These are phyloP conservation scores for Schizochytrium sp. DNA, from an alignment of 108 stramenopile genomes.

Conservation along the genomic window DNA sequence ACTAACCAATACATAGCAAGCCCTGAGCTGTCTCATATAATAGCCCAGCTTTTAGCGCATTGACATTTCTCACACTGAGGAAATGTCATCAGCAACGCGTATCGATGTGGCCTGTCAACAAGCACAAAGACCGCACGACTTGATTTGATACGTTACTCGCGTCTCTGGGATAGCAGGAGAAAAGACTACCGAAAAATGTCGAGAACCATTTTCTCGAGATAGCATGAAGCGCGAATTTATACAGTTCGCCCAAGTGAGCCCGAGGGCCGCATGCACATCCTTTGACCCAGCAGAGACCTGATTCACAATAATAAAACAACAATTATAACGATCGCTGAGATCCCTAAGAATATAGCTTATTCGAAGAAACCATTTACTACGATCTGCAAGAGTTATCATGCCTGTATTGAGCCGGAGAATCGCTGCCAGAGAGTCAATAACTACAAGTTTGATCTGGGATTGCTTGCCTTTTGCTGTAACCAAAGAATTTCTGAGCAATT, in stretches of 20 bases:
- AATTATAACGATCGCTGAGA: neutral
- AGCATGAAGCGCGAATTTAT: constrained; percentile 42
- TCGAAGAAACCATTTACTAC: constrained; percentile 24
- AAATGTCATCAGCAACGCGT: too few species aligned
- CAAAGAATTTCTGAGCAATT: neutral
- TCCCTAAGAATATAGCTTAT: neutral
- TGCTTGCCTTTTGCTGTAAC: neutral
- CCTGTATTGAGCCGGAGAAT: neutral
- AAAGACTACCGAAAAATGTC: constrained; percentile 1
- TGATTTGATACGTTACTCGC: neutral
- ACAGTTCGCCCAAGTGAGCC: constrained; percentile 39
- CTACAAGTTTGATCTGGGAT: neutral
- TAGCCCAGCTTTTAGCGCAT: too few species aligned
- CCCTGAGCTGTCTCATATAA: too few species aligned
- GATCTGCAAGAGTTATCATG: neutral
- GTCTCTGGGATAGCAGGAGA: constrained; percentile 6
- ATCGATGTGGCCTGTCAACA: neutral
- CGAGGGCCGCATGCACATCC: constrained; percentile 9
- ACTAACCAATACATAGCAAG: too few species aligned
- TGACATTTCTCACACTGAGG: too few species aligned
- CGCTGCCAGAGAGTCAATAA: constrained; percentile 50
- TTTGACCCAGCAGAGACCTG: constrained; percentile 12
- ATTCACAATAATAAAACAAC: constrained; percentile 13
- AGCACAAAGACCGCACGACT: neutral
- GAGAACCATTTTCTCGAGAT: neutral